Base-by-base conservation (phyloP, 768 basidiomycete species). In the Mycena epipterygia region DNA sequence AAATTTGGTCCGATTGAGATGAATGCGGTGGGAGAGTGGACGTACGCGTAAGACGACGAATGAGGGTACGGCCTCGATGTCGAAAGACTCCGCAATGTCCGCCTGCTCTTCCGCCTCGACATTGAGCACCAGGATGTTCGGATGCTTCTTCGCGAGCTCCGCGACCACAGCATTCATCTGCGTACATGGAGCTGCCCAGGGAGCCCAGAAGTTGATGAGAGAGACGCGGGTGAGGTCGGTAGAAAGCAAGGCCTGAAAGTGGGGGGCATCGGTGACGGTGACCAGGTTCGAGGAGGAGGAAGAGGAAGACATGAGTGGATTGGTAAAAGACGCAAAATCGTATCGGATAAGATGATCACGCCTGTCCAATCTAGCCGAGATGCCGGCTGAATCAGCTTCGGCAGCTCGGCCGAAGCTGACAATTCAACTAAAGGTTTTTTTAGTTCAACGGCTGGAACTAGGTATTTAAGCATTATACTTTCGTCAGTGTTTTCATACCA, bases 81-180 rank as follows among this genome's bases (percentile, higher is more conserved):
- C 92, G 76, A 99, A 98, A 13, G 94, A 95, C 76, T 98, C 96
- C 7, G 95, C 86, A 67, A 99, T 96, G 56, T 97, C 95, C 16
- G 85, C 74, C 70, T 94, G 90, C 19, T 82, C 81, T 79, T 97
- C 95, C 3, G 95, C 96, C 74, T 97, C 93, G 5, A 97, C 91
- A 92, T 95, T 76, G 17, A 99, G 84, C 68, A 95, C 93, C 30
- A 98, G 84, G 2, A 93, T 80, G 3, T 83, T 74, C 0, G 89
- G 84, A 76, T 95, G 88, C 78, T 93, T 93, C 70, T 87, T 89
- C 2, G 96, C 89, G 52, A 97, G 86, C 75, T 94, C 93, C 11
- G 76, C 68, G 21, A 93, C 89, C 6, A 96, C 89, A 52, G 90
- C 84, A 82, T 96, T 96, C 93, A 98, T 97, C 75, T 92, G 87